Conservation (phyloP, 2,329 filamentous ascomycete genomes). For the Penicillium sp. region DNA sequence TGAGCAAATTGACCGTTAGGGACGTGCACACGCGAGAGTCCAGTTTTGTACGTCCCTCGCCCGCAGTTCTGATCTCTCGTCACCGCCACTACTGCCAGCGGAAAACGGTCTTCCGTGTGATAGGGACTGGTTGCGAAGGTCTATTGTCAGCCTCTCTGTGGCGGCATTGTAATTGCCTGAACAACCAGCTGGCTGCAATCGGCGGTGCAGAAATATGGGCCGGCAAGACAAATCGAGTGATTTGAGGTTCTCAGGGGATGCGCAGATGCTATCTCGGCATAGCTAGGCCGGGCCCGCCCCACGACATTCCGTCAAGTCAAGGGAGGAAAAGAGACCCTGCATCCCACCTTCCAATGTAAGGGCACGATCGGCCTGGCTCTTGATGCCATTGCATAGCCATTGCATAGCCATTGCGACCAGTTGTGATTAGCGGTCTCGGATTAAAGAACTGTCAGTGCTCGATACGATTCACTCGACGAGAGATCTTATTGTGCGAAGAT, state of each 20-base stretch:
- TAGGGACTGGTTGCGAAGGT: neutral
- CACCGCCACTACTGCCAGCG: neutral
- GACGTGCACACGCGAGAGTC: neutral
- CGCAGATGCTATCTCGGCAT: neutral
- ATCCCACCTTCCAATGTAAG: conserved; percentile 4
- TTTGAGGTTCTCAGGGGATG: neutral
- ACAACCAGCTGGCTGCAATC: neutral
- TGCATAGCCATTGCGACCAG: neutral
- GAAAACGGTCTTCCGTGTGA: neutral
- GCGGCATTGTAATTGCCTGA: neutral
- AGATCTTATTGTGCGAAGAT: no score
- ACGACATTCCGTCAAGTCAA: conserved; percentile 1
- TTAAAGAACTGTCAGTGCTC: neutral
- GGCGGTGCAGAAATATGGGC: neutral
- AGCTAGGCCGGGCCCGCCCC: neutral
- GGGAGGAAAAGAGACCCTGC: conserved; percentile 8
- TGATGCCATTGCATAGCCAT: neutral
- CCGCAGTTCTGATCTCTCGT: neutral
- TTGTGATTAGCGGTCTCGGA: neutral
- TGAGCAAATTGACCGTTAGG: neutral
- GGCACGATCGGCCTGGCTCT: neutral
- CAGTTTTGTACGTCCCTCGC: neutral
- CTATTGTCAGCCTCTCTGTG: neutral
- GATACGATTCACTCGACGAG: neutral
- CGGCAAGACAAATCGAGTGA: neutral